Base-by-base conservation (phyloP, 352 stramenopile species). In the Pythium periplocum region DNA sequence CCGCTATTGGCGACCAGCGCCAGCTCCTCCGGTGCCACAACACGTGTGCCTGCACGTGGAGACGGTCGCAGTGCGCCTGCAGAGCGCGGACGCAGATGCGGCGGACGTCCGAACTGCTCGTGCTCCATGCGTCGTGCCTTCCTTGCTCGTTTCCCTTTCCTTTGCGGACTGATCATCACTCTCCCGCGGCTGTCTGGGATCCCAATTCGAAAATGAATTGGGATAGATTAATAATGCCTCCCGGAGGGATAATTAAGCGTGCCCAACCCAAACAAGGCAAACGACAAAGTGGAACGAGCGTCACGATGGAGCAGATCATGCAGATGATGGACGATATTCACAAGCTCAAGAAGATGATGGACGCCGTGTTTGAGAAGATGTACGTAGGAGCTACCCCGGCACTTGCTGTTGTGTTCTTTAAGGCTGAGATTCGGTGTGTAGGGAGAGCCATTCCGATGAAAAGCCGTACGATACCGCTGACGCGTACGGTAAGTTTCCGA, bases 281-380 rank as follows among this genome's bases (percentile, higher is more conserved):
- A 26, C 17, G 17, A 26, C 17, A 26, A 26, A 26, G 31, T 30
- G 8, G 10, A 42, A 42, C 38, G 38, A 12, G 7, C 7, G 51
- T 8, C 34, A 62, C 42, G 1, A 93, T 93, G 83, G 84, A 94
- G 73, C 78, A 87, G 69, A 92, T 93, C 62, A 88, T 91, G 84
- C 84, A 91, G 62, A 91, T 94, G 81, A 84, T 93, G 73, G 84
- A 94, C 66, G 84, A 94, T 59, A 94, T 94, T 50, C 84, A 94
- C 69, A 92, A 92, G 79, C 82, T 94, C 68, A 90, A 92, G 75
- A 94, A 94, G 78, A 84, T 94, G 74, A 91, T 94, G 75, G 82
- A 94, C 71, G 68, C 61, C 46, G 78, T 92, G 6, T 94, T 94
- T 44, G 81, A 92, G 38, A 90, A 88, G 55, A 89, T 94, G 83